Percentiles rank a stretch among this genome's conserved stretches.
Conservation (phyloP, 2,329 filamentous ascomycete genomes). For the Sporothrix brunneoviolacea region DNA sequence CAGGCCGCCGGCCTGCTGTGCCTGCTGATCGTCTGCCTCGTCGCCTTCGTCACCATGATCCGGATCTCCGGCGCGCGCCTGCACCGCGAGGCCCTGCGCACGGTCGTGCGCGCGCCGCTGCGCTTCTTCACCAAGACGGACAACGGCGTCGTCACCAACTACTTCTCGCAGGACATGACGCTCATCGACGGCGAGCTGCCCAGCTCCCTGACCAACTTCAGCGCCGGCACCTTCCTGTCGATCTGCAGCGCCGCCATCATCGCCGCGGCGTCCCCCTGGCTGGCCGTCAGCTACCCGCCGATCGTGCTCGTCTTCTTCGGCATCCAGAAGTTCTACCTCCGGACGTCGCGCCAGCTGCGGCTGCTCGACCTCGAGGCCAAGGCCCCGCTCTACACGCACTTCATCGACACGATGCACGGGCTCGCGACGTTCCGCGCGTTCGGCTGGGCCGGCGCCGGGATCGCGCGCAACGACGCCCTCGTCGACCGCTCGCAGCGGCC, state of each 20-base stretch:
- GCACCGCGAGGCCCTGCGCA: conserved; percentile 25
- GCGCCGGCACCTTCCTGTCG: conserved; percentile 17
- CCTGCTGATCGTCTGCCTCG: conserved; percentile 20
- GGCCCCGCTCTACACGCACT: conserved; percentile 48
- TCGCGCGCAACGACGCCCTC: conserved; percentile 38
- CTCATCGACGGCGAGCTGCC: conserved; percentile 35
- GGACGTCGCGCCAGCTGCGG: conserved; percentile 54
- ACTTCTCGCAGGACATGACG: conserved; percentile 38
- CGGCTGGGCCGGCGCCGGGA: conserved; percentile 41
- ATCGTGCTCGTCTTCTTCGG: conserved; percentile 39
- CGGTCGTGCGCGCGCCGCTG: conserved; percentile 28
- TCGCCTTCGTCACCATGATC: conserved; percentile 20
- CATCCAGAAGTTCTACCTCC: conserved; percentile 52
- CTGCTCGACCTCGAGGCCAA: conserved; percentile 57
- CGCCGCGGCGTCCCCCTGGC: conserved; percentile 23
- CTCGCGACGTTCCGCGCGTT: conserved; percentile 51
- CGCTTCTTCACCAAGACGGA: conserved; percentile 31
- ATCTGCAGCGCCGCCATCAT: conserved; percentile 26
- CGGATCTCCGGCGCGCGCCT: conserved; percentile 19
- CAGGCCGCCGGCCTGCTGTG: conserved; percentile 18
- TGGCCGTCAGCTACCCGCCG: conserved; percentile 41
- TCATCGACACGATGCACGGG: conserved; percentile 50
- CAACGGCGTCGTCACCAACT: conserved; percentile 29
- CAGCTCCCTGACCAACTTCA: conserved; percentile 22
- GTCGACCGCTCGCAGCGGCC: conserved; percentile 51